These are phyloP conservation scores for Capsicum chinense DNA, from an alignment of 257 asterid species.

Conservation along the genomic window DNA sequence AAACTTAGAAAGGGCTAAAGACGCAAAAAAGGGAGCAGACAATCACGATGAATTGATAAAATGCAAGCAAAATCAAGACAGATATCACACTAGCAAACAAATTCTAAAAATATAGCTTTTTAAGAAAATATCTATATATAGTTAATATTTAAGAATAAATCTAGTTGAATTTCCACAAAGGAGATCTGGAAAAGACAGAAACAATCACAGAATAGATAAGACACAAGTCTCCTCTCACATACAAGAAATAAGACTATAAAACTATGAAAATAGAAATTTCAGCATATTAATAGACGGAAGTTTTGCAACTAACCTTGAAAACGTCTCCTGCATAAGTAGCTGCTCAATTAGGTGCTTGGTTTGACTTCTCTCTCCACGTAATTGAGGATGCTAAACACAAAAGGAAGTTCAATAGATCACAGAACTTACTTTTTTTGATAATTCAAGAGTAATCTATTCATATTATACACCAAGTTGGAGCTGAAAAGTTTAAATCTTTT, in stretches of 20 bases:
- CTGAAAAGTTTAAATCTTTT: neutral
- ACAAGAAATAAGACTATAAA: neutral
- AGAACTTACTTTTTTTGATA: neutral
- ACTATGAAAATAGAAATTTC: neutral
- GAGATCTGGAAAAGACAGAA: neutral
- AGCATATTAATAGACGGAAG: neutral
- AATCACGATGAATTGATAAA: neutral
- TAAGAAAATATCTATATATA: neutral
- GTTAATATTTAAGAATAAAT: slow-evolving; percentile 3
- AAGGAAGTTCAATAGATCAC: neutral
- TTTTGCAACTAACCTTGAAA: slow-evolving; percentile 64
- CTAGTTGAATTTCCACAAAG: neutral
- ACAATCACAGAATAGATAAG: neutral
- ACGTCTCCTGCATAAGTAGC: slow-evolving; percentile 71
- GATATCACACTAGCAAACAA: neutral
- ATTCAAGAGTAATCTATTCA: slow-evolving; percentile 1
- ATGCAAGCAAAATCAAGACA: neutral
- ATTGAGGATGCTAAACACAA: slow-evolving; percentile 42
- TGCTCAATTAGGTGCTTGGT: slow-evolving; percentile 66
- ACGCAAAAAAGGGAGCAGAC: neutral
- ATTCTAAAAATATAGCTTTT: neutral
- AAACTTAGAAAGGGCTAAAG: slow-evolving; percentile 1
- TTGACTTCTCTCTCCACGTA: slow-evolving; percentile 47
- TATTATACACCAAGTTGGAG: neutral
- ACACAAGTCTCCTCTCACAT: neutral